Conservation (phyloP, 306 rosid genomes). For the Cicer judaicum region DNA sequence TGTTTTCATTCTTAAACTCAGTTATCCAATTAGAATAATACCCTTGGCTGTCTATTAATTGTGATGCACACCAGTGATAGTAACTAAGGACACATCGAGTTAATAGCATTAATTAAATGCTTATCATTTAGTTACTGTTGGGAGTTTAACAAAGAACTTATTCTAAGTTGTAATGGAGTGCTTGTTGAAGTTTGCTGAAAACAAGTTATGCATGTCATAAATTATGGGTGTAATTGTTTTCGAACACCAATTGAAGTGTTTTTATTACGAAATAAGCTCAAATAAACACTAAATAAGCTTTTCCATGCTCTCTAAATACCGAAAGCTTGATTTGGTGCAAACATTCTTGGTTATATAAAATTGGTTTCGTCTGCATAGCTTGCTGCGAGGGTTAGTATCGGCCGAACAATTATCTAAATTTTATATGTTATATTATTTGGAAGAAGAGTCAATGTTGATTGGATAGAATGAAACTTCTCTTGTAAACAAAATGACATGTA, state of each 20-base stretch:
- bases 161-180: background rate
- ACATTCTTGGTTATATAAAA: conserved; percentile 36
- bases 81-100: background rate
- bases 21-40: conserved; percentile 33
- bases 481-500: conserved; percentile 36
- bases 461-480: conserved; percentile 22
- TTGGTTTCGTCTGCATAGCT: conserved; percentile 37
- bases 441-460: conserved; percentile 35
- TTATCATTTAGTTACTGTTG: background rate
- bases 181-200: background rate
- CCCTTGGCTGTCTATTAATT: conserved; percentile 1
- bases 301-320: background rate
- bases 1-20: conserved; percentile 16
- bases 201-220: background rate
- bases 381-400: conserved; percentile 31
- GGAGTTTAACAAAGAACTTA: background rate
- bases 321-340: conserved; percentile 31
- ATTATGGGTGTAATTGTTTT: background rate
- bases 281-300: background rate
- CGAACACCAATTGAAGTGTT: background rate
- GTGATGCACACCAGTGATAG: conserved; percentile 25
- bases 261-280: background rate
- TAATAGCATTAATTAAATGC: background rate
- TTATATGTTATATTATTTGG: conserved; percentile 5
- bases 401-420: conserved; percentile 32